Evolutionary conservation across 768 basidiomycete genomes (phyloP).

Genomic region (Podaxis sp.): DNA sequence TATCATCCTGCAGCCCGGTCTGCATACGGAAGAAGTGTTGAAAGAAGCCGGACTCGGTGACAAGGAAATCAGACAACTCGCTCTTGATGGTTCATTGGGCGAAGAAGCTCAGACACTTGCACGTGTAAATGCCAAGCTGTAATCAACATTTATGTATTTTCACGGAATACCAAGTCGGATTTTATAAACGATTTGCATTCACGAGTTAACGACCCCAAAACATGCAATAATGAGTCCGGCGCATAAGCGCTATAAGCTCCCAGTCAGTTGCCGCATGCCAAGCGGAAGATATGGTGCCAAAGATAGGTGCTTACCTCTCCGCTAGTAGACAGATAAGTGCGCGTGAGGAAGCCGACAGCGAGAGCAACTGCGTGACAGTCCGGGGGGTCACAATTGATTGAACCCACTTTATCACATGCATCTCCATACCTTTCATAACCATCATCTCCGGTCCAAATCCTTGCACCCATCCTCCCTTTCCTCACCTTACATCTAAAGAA

Average conservation of each 20-base stretch:
- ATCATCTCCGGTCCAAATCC: background rate
- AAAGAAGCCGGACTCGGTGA: slow-evolving; percentile 48
- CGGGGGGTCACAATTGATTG: background rate
- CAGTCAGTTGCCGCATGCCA: no score
- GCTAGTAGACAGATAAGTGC: no score
- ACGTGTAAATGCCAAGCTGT: slow-evolving; percentile 19
- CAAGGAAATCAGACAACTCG: slow-evolving; percentile 39
- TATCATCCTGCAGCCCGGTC: slow-evolving; percentile 42
- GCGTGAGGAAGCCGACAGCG: no score
- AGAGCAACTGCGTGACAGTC: no score
- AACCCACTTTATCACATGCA: slow-evolving; percentile 2
- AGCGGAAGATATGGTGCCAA: no score
- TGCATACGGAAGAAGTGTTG: slow-evolving; percentile 55
- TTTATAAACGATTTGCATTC: no score
- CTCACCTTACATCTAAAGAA: slow-evolving; percentile 14
- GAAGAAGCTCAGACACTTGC: slow-evolving; percentile 23
- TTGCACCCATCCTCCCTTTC: background rate
- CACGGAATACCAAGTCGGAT: no score
- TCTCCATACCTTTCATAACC: background rate
- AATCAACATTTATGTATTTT: background rate
- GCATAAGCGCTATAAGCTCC: no score
- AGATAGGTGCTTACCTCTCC: no score
- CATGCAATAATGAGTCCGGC: no score
- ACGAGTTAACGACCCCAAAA: no score
- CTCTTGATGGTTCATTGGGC: slow-evolving; percentile 48